These are phyloP conservation scores for Claviceps humidiphila DNA, from an alignment of 2,329 filamentous ascomycete genomes.

Conservation along the genomic window DNA sequence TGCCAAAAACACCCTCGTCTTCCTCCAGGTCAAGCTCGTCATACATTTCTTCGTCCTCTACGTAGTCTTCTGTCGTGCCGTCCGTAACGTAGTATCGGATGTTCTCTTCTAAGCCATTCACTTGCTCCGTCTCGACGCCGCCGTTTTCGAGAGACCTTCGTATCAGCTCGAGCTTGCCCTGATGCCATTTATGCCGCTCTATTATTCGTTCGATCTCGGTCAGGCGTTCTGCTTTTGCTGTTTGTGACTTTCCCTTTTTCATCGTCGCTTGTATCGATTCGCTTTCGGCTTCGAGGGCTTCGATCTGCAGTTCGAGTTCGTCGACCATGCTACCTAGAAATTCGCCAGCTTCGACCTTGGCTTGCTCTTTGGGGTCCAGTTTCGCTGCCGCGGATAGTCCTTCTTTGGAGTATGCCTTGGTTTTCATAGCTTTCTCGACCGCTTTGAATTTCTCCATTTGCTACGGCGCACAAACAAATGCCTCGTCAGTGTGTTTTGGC, in stretches of 20 bases:
- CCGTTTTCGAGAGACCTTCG: slow-evolving; percentile 86
- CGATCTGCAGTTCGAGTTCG: slow-evolving; percentile 86
- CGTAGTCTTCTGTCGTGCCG: slow-evolving; percentile 76
- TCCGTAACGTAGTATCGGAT: slow-evolving; percentile 94
- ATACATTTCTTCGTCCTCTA: slow-evolving; percentile 90
- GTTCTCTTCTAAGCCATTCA: slow-evolving; percentile 77
- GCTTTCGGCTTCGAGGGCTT: slow-evolving; percentile 79
- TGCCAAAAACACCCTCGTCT: slow-evolving; percentile 78
- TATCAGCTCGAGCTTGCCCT: slow-evolving; percentile 81
- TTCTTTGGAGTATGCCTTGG: slow-evolving; percentile 98
- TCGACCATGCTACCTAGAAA: slow-evolving; percentile 82
- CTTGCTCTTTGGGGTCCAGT: slow-evolving; percentile 94
- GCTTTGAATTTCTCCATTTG: slow-evolving; percentile 99
- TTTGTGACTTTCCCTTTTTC: slow-evolving; percentile 90
- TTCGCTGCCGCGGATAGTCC: slow-evolving; percentile 83
- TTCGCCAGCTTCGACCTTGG: slow-evolving; percentile 76
- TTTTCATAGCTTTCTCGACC: slow-evolving; percentile 99
- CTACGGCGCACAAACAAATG: slow-evolving; percentile 29
- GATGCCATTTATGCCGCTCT: slow-evolving; percentile 94
- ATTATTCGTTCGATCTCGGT: slow-evolving; percentile 72
- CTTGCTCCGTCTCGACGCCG: slow-evolving; percentile 73
- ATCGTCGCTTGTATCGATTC: slow-evolving; percentile 75
- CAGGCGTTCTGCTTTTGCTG: slow-evolving; percentile 72
- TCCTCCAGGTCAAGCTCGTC: slow-evolving; percentile 87
- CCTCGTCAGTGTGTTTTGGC: neutral